Percentiles rank a stretch among this genome's conserved stretches.
phyloP scores from a whole-genome alignment of 345 rosid species.

The Noccaea bulbosa region DNA sequence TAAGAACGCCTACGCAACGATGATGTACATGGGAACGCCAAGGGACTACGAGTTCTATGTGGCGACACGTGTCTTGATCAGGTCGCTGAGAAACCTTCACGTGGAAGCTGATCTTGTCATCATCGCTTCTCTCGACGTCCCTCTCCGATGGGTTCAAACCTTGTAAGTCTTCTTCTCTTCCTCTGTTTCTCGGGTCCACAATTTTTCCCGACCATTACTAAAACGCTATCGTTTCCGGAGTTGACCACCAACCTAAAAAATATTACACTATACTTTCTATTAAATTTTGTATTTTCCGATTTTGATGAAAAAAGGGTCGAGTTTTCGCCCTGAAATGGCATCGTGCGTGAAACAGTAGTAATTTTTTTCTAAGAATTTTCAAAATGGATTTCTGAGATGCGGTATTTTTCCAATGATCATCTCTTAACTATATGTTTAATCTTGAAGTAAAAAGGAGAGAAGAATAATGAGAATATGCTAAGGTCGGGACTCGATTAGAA shows the following conservation, averaged over 20 bases:
- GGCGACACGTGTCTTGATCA: slow-evolving; percentile 88
- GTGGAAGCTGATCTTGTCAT: slow-evolving; percentile 96
- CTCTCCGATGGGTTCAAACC: slow-evolving; percentile 82
- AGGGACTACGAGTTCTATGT: slow-evolving; percentile 98
- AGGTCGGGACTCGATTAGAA: not conserved
- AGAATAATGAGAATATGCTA: not conserved
- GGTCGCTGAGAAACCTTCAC: slow-evolving; percentile 61
- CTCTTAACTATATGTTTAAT: no score
- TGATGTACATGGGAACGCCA: slow-evolving; percentile 99
- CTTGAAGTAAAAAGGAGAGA: no score
- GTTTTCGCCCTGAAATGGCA: not conserved
- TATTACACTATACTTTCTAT: not conserved
- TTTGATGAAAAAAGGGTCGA: not conserved
- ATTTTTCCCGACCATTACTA: not conserved
- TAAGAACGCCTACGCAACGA: slow-evolving; percentile 90
- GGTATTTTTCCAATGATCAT: not conserved
- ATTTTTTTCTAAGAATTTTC: no score
- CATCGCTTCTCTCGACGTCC: slow-evolving; percentile 95
- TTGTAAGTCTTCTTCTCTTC: slow-evolving; percentile 58
- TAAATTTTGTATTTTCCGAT: not conserved
- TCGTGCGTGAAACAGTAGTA: slow-evolving; percentile 12
- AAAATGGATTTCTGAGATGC: not conserved
- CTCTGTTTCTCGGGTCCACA: slow-evolving; percentile 7
- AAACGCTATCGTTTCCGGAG: slow-evolving; percentile 23
- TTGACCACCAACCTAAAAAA: not conserved